Evolutionary conservation across 148 eudicot species (phyloP).

Genomic region (Pouteria glomerata): DNA sequence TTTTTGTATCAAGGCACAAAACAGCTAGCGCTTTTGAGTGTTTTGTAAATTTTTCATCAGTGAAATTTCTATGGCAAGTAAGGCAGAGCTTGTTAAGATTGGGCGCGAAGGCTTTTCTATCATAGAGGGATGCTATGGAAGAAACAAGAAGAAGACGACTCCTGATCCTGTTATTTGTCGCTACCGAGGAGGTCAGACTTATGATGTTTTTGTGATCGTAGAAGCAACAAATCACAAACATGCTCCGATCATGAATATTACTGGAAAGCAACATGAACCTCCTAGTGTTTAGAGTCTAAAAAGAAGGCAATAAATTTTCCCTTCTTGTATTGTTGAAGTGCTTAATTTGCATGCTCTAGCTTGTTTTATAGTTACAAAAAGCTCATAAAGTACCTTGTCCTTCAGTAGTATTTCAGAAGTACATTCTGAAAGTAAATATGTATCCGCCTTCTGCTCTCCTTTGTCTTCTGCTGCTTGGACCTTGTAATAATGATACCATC

Average conservation of each 20-base stretch:
- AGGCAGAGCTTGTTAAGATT: conserved; percentile 12
- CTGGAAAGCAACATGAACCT: neutral
- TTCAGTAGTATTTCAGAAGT: neutral
- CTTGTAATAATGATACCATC: too few relatives aligned
- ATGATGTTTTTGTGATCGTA: neutral
- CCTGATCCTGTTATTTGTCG: neutral
- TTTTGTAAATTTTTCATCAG: neutral
- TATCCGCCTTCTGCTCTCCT: neutral
- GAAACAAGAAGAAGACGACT: neutral
- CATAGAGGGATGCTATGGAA: neutral
- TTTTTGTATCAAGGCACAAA: conserved; percentile 4
- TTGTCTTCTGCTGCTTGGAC: too few relatives aligned
- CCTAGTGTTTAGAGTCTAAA: neutral
- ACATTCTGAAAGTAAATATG: neutral
- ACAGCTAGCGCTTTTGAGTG: neutral
- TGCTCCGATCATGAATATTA: neutral
- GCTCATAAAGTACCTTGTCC: neutral
- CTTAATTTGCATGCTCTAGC: neutral
- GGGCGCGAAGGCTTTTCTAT: conserved; percentile 10
- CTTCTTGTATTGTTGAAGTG: neutral
- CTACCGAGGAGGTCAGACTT: neutral
- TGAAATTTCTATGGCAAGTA: conserved; percentile 1
- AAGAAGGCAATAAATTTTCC: neutral
- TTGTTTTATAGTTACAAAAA: neutral
- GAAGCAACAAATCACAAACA: neutral